Percentiles rank a stretch among this genome's conserved stretches.
Evolutionary conservation across 331 rosid species (phyloP).

Genomic region (Stylosanthes scabra): DNA sequence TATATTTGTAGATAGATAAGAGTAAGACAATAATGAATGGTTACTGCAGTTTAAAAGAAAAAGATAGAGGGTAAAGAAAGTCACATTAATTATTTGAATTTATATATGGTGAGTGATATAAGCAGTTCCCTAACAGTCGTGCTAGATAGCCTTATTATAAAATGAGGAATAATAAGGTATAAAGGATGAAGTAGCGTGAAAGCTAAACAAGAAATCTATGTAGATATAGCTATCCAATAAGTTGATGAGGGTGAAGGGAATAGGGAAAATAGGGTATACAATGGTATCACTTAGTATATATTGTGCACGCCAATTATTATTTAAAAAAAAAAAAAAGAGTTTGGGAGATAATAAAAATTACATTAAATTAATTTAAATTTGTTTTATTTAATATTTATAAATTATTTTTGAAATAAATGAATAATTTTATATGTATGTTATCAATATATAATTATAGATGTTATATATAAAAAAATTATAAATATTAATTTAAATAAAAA

Average conservation of each 20-base stretch:
- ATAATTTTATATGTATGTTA: too few species aligned
- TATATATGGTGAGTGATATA: neutral
- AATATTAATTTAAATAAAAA: too few species aligned
- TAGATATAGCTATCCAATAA: neutral
- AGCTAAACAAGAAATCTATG: neutral
- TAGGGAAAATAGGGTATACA: neutral
- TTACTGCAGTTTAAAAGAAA: slow-evolving; percentile 6
- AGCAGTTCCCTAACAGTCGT: neutral
- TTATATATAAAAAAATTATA: too few species aligned
- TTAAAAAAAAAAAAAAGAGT: too few species aligned
- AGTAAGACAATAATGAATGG: neutral
- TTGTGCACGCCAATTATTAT: neutral
- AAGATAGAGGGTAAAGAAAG: neutral
- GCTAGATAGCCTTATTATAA: slow-evolving; percentile 7
- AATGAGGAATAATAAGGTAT: neutral
- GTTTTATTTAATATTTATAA: too few species aligned
- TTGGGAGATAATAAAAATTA: too few species aligned
- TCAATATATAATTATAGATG: too few species aligned
- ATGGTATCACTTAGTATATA: neutral
- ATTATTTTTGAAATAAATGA: too few species aligned
- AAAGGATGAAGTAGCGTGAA: slow-evolving; percentile 6
- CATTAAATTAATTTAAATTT: too few species aligned
- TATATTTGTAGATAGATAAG: neutral
- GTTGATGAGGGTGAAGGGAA: neutral
- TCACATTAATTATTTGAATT: neutral